phyloP scores from a whole-genome alignment of 768 basidiomycete genomes.

The Hemileccinum impolitum region DNA sequence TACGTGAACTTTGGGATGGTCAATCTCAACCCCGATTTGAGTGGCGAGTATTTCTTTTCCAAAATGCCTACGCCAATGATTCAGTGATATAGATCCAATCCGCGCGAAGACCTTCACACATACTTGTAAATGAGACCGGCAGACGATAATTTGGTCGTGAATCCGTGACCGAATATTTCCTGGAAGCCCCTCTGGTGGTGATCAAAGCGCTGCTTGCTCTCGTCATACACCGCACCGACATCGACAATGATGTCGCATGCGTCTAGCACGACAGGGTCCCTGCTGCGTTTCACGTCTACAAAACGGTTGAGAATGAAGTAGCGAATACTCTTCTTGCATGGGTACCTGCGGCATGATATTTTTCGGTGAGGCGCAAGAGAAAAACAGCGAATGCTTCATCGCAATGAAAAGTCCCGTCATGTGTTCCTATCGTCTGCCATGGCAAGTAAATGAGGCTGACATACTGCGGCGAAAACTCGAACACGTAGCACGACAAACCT shows the following conservation, averaged over 20 bases:
- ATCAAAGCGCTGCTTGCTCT: slow-evolving; percentile 76
- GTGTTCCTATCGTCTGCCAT: slow-evolving; percentile 87
- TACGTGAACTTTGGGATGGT: slow-evolving; percentile 63
- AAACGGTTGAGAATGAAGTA: slow-evolving; percentile 1
- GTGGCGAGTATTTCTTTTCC: slow-evolving; percentile 81
- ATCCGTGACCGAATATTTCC: slow-evolving; percentile 86
- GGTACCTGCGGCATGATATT: slow-evolving; percentile 74
- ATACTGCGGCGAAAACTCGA: background rate
- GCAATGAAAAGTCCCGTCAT: slow-evolving; percentile 95
- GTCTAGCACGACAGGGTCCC: slow-evolving; percentile 68
- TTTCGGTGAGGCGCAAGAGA: slow-evolving; percentile 72
- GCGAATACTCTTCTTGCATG: slow-evolving; percentile 1
- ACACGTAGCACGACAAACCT: slow-evolving; percentile 23
- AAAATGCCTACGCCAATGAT: slow-evolving; percentile 60
- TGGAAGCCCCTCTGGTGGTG: slow-evolving; percentile 95
- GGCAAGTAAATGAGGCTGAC: background rate
- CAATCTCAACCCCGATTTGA: slow-evolving; percentile 43
- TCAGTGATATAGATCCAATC: slow-evolving; percentile 1
- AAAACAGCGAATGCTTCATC: slow-evolving; percentile 96
- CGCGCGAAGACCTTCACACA: slow-evolving; percentile 21
- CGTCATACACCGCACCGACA: slow-evolving; percentile 91
- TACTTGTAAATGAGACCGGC: slow-evolving; percentile 97
- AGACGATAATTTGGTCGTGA: slow-evolving; percentile 84
- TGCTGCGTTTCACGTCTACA: slow-evolving; percentile 63
- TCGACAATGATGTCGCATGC: slow-evolving; percentile 94